phyloP scores from a whole-genome alignment of 2,329 filamentous ascomycete species.

The Botrytis squamosa region DNA sequence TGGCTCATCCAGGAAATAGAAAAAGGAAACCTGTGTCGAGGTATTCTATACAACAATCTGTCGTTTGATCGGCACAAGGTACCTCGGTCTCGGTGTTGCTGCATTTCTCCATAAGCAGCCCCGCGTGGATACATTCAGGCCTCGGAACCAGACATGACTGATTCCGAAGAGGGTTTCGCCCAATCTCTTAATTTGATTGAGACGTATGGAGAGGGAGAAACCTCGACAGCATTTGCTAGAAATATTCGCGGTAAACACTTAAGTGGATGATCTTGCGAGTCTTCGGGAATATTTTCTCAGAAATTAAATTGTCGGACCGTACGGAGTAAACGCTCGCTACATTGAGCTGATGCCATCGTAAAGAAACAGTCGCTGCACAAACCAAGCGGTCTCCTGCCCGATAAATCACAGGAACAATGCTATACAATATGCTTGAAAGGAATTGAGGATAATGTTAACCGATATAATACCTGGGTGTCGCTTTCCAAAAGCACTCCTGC shows the following conservation, averaged over 20 bases:
- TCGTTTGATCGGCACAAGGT: neutral
- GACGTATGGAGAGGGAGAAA: neutral
- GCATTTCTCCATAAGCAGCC: neutral
- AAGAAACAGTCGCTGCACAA: neutral
- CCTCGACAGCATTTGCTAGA: neutral
- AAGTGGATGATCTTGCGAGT: neutral
- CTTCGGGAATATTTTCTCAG: neutral
- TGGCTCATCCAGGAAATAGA: neutral
- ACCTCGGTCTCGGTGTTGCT: neutral
- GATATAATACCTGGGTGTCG: neutral
- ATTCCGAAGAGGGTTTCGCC: neutral
- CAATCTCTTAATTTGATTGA: neutral
- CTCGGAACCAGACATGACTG: neutral
- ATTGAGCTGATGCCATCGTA: neutral
- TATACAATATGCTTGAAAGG: neutral
- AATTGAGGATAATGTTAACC: neutral
- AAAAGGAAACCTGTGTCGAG: neutral
- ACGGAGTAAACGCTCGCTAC: neutral
- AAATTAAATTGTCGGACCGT: neutral
- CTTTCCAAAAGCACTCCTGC: slow-evolving; percentile 11
- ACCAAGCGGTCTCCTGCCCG: neutral
- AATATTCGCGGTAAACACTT: neutral
- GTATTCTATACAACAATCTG: neutral
- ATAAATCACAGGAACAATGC: neutral
- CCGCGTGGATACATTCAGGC: neutral